These are phyloP conservation scores for Scedosporium apiospermum DNA, from an alignment of 2,329 filamentous ascomycete genomes.

Conservation along the genomic window DNA sequence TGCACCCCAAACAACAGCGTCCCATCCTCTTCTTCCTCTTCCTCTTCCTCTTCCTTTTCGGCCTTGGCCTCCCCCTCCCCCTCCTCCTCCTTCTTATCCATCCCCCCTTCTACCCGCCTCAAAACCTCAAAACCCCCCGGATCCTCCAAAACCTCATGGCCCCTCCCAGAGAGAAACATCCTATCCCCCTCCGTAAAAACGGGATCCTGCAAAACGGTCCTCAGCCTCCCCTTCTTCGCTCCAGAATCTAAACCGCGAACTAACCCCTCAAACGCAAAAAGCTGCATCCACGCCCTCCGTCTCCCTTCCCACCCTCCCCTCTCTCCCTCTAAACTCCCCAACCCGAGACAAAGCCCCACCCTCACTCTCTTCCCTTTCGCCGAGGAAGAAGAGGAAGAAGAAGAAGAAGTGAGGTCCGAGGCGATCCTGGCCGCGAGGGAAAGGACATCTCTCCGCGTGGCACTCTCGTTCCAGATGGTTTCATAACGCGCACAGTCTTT, in stretches of 20 bases:
- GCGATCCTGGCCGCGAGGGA: background rate
- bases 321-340: conserved; percentile 41
- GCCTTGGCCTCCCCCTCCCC: background rate
- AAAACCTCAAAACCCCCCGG: conserved; percentile 45
- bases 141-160: conserved; percentile 39
- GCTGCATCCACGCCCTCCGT: conserved; percentile 39
- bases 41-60: conserved; percentile 15
- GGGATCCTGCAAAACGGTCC: conserved; percentile 41
- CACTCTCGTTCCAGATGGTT: background rate
- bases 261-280: conserved; percentile 41
- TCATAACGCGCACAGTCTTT: background rate
- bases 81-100: conserved; percentile 15
- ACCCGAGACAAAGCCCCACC: conserved; percentile 41
- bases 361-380: background rate
- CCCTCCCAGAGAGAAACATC: conserved; percentile 46
- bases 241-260: conserved; percentile 20
- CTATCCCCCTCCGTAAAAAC: conserved; percentile 37
- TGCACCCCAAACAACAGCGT: conserved; percentile 56
- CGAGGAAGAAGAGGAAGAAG: no score
- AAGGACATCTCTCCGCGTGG: background rate
- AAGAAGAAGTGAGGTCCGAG: background rate
- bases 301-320: conserved; percentile 35
- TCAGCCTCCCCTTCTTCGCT: background rate
- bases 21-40: conserved; percentile 7
- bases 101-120: background rate